Percentiles rank a stretch among this genome's conserved stretches.
phyloP scores from a whole-genome alignment of 2,329 filamentous ascomycete species.

The Sodiomyces alkalinus region DNA sequence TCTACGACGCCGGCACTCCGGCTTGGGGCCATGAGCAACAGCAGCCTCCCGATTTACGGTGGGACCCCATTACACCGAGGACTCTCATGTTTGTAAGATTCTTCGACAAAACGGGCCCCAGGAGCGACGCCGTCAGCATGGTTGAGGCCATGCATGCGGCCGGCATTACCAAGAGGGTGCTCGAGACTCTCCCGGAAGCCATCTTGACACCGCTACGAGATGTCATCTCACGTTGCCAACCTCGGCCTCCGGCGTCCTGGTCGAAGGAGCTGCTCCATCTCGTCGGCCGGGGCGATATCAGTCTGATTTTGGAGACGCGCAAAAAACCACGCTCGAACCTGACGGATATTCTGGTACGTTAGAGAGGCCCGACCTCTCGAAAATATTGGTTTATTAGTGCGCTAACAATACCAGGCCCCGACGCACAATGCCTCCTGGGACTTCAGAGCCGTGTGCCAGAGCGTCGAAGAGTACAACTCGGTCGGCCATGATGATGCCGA shows the following conservation, averaged over 20 bases:
- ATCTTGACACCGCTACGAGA: slow-evolving; percentile 71
- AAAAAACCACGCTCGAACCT: slow-evolving; percentile 18
- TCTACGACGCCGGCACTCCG: slow-evolving; percentile 23
- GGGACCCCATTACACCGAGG: slow-evolving; percentile 41
- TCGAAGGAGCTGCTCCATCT: slow-evolving; percentile 53
- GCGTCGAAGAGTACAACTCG: slow-evolving; percentile 41
- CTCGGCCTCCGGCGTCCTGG: slow-evolving; percentile 69
- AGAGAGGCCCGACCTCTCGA: no score
- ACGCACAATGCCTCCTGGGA: slow-evolving; percentile 58
- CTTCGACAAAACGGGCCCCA: slow-evolving; percentile 39
- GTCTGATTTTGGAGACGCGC: slow-evolving; percentile 41
- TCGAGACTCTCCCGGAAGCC: slow-evolving; percentile 76
- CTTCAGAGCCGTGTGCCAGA: slow-evolving; percentile 61
- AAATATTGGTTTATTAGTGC: background rate
- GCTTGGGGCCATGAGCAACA: slow-evolving; percentile 19
- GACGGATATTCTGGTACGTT: slow-evolving; percentile 28
- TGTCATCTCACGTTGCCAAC: slow-evolving; percentile 69
- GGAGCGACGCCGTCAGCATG: slow-evolving; percentile 40
- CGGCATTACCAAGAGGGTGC: slow-evolving; percentile 48
- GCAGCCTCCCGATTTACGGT: slow-evolving; percentile 21
- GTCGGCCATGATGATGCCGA: slow-evolving; percentile 62
- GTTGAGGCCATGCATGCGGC: slow-evolving; percentile 61
- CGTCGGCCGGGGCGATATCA: slow-evolving; percentile 70
- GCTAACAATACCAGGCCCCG: slow-evolving; percentile 28
- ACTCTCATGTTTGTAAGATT: slow-evolving; percentile 57